Evolutionary conservation across 306 rosid genomes (phyloP), one percentile per base, ranked within the genome.

Genomic region (Potentilla sterilis): DNA sequence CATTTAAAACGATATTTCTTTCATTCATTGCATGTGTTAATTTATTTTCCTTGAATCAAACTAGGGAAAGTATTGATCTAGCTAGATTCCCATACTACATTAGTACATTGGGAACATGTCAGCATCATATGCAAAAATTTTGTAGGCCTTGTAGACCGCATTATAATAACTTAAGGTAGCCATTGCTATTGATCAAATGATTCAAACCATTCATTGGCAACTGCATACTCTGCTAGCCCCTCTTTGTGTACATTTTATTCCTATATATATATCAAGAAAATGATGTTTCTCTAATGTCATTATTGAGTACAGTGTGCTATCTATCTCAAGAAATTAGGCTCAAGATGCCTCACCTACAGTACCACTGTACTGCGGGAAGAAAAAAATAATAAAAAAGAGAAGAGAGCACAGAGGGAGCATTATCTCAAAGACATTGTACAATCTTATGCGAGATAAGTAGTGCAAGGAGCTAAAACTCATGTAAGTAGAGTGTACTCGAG

Each of bases 91-190:
- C 81, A 40, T 78, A 70, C 65, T 48, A 73, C 78, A 54, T 71
- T n/a, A 64, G 74, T 48, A 73, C 78, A 54, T 71, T n/a, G 68
- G 74, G 82, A 78, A 73, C 51, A 44, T 74, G 81, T 87, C 86
- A 70, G 79, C 80, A 79, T 79, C 81, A 22, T 15, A 9, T 28
- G 61, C 49, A 24, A 37, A 76, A 3, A 14, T 8, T 49, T 83
- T 72, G 64, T 6, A 70, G 70, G 75, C 44, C 38, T 52, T 67
- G 75, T 83, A 80, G 72, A 68, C 80, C 83, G 48, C 62, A 75
- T 59, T 21, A 67, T 58, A 38, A 70, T 81, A 32, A 61, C 72
- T 28, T 83, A 78, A 14, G 28, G 42, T 69, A 71, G 74, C 73
- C 77, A 78, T 68, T 77, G 77, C 69, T 18, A 76, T 71, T 70